Evolutionary conservation across 108 stramenopile genomes (phyloP).

Genomic region (Nannochloropsis salina): DNA sequence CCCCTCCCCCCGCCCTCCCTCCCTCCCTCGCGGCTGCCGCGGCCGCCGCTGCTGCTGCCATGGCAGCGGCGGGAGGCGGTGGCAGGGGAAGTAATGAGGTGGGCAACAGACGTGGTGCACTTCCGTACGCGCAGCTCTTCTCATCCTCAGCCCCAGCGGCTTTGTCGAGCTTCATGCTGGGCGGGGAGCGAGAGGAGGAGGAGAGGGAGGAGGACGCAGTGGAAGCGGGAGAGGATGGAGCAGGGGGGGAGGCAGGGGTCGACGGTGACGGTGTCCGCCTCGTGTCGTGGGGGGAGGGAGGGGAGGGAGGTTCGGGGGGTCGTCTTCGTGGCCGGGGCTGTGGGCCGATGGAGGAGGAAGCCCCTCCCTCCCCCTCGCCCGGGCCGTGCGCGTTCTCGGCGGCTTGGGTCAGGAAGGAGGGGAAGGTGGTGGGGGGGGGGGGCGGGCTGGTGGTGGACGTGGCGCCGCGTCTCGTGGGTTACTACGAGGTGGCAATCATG

Average conservation of each 20-base stretch:
- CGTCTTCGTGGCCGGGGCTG: too few relatives aligned
- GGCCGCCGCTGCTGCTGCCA: not conserved
- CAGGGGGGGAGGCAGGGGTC: not conserved
- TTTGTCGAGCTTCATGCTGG: not conserved
- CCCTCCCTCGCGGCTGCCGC: not conserved
- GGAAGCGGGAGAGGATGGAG: not conserved
- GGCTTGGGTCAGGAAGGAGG: constrained; percentile 3
- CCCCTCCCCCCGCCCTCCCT: not conserved
- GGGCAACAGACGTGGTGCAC: not conserved
- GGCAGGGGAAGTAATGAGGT: not conserved
- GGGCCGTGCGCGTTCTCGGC: not conserved
- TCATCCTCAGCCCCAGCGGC: not conserved
- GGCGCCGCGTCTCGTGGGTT: not conserved
- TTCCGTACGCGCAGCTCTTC: not conserved
- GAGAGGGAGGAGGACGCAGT: not conserved
- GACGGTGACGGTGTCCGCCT: too few relatives aligned
- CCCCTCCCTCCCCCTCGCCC: not conserved
- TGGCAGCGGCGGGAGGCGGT: not conserved
- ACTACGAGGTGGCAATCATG: not conserved
- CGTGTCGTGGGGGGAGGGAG: too few relatives aligned
- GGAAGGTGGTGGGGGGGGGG: not conserved
- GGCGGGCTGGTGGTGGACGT: not conserved
- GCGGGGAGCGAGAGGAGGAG: not conserved
- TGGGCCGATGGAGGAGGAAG: too few relatives aligned
- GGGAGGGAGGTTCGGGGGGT: too few relatives aligned